Conservation (phyloP, 257 asterid genomes). For the Plantago major region DNA sequence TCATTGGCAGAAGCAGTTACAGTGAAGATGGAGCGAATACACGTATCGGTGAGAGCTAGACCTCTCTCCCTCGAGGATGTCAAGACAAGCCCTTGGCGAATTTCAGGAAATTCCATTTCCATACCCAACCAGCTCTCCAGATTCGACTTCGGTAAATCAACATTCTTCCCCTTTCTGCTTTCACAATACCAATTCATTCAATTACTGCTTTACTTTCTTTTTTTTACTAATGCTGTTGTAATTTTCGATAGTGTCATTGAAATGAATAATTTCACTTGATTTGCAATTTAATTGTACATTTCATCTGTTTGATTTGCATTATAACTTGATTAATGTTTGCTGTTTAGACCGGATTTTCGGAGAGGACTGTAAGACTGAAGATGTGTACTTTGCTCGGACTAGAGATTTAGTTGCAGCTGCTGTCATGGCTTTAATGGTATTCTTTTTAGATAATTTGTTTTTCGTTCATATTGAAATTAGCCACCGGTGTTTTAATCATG, state of each 20-base stretch:
- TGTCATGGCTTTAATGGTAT: conserved; percentile 83
- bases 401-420: conserved; percentile 77
- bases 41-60: too few relatives aligned
- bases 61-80: too few relatives aligned
- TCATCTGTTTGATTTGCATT: background rate
- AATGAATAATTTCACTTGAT: background rate
- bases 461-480: background rate
- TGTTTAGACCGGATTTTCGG: conserved; percentile 56
- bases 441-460: too few relatives aligned
- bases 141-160: conserved; percentile 70
- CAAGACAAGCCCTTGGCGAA: conserved; percentile 77
- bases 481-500: too few relatives aligned
- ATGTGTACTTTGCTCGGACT: conserved; percentile 67
- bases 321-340: background rate
- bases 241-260: too few relatives aligned
- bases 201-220: background rate
- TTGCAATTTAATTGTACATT: background rate
- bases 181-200: too few relatives aligned
- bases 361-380: conserved; percentile 57
- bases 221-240: too few relatives aligned
- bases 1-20: too few relatives aligned
- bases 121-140: conserved; percentile 60
- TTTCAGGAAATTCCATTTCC: conserved; percentile 53
- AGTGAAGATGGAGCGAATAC: too few relatives aligned
- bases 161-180: too few relatives aligned